Evolutionary conservation across 139 green algal species (phyloP).

Genomic region (Raphidocelis subcapitata): DNA sequence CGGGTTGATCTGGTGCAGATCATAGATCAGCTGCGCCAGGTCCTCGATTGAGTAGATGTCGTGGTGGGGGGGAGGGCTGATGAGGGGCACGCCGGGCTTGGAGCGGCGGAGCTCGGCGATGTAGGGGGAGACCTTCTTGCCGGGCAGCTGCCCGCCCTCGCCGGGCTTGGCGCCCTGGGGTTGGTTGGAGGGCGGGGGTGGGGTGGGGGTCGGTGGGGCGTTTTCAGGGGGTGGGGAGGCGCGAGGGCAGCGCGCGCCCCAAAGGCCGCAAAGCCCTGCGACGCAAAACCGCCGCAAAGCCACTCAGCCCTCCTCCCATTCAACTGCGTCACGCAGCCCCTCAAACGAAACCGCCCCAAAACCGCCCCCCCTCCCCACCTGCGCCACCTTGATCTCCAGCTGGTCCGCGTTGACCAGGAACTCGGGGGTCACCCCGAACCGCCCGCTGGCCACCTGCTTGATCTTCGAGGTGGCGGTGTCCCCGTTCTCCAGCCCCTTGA

Average conservation of each 20-base stretch:
- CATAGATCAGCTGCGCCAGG: slow-evolving; percentile 98
- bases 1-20: slow-evolving; percentile 87
- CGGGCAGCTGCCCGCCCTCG: slow-evolving; percentile 97
- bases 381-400: slow-evolving; percentile 99
- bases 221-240: not conserved
- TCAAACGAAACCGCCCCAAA: too few species aligned
- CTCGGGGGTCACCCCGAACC: slow-evolving; percentile 97
- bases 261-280: too few species aligned
- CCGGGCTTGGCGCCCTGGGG: slow-evolving; percentile 83
- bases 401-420: slow-evolving; percentile 98
- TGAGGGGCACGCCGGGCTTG: slow-evolving; percentile 98
- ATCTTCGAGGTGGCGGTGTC: slow-evolving; percentile 95
- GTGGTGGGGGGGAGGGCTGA: slow-evolving; percentile 97
- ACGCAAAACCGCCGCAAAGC: too few species aligned
- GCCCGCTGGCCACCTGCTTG: slow-evolving; percentile 95
- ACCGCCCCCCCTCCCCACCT: slow-evolving; percentile 56
- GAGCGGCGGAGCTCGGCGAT: slow-evolving; percentile 92
- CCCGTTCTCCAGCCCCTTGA: slow-evolving; percentile 88
- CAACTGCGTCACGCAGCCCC: too few species aligned
- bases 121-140: slow-evolving; percentile 95
- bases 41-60: slow-evolving; percentile 99
- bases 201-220: not conserved
- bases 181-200: slow-evolving; percentile 4
- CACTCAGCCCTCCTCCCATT: too few species aligned
- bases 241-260: too few species aligned